These are phyloP conservation scores for Alternaria hordeiaustralica DNA, from an alignment of 2,329 filamentous ascomycete genomes.

Conservation along the genomic window DNA sequence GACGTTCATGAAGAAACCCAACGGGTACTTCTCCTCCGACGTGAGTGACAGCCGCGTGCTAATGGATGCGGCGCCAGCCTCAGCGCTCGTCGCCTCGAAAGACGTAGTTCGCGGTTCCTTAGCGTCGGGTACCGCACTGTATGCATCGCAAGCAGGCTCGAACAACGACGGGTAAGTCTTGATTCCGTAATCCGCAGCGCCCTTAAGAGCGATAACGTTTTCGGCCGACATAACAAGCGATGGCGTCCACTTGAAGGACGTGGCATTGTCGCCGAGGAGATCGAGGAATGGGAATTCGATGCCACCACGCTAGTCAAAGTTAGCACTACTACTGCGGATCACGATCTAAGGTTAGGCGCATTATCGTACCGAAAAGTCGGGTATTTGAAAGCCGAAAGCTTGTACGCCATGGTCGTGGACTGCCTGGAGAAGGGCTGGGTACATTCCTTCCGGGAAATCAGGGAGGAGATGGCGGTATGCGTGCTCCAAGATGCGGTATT, in stretches of 20 bases:
- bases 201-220: slow-evolving; percentile 54
- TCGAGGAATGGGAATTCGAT: slow-evolving; percentile 65
- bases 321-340: not conserved
- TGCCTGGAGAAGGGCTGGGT: slow-evolving; percentile 60
- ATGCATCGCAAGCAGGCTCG: slow-evolving; percentile 59
- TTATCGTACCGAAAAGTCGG: slow-evolving; percentile 57
- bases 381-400: slow-evolving; percentile 51
- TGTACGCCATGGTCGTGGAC: slow-evolving; percentile 61
- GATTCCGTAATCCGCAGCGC: slow-evolving; percentile 57
- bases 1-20: slow-evolving; percentile 57
- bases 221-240: slow-evolving; percentile 56
- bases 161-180: slow-evolving; percentile 53
- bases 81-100: slow-evolving; percentile 25
- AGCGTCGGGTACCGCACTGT: slow-evolving; percentile 39
- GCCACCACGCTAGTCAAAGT: slow-evolving; percentile 52
- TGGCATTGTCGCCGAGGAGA: slow-evolving; percentile 57
- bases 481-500: slow-evolving; percentile 59
- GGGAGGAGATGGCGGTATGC: slow-evolving; percentile 58
- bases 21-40: slow-evolving; percentile 40
- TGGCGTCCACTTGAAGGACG: slow-evolving; percentile 60
- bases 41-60: slow-evolving; percentile 23
- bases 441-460: slow-evolving; percentile 59
- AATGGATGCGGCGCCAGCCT: slow-evolving; percentile 25
- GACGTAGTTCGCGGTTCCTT: slow-evolving; percentile 29
- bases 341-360: not conserved